A percentile compares a stretch with the other conserved stretches of the same genome.
Evolutionary conservation across 2,329 filamentous ascomycete genomes (phyloP).

Genomic region (Ophiostoma quercus): DNA sequence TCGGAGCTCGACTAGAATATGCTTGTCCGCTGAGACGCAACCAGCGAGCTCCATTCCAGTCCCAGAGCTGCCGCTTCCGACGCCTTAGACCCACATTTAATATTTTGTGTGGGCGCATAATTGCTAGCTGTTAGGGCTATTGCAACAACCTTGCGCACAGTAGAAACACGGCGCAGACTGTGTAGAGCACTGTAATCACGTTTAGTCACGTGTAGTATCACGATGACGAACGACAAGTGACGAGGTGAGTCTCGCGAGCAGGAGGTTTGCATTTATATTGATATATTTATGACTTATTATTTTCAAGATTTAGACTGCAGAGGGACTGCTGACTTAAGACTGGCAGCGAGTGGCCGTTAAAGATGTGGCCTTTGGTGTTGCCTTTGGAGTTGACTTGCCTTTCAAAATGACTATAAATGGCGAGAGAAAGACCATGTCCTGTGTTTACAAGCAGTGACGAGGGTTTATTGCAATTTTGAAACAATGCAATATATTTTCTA

Average conservation of each 20-base stretch:
- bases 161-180: neutral
- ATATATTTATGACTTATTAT: no score
- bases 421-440: no score
- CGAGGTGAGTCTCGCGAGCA: neutral
- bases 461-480: neutral
- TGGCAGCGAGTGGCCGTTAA: no score
- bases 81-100: slow-evolving; percentile 18
- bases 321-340: no score
- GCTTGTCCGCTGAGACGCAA: slow-evolving; percentile 16
- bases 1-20: neutral
- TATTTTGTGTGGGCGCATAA: slow-evolving; percentile 22
- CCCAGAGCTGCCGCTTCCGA: slow-evolving; percentile 17
- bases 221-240: neutral
- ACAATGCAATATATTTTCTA: no score
- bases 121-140: slow-evolving; percentile 20
- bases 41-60: neutral
- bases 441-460: no score
- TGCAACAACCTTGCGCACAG: neutral
- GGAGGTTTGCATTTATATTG: no score
- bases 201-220: neutral
- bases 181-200: neutral
- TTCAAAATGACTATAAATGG: no score
- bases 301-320: no score
- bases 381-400: no score
- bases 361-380: no score